phyloP scores from a whole-genome alignment of 768 basidiomycete species.

The Neoboletus magnificus region DNA sequence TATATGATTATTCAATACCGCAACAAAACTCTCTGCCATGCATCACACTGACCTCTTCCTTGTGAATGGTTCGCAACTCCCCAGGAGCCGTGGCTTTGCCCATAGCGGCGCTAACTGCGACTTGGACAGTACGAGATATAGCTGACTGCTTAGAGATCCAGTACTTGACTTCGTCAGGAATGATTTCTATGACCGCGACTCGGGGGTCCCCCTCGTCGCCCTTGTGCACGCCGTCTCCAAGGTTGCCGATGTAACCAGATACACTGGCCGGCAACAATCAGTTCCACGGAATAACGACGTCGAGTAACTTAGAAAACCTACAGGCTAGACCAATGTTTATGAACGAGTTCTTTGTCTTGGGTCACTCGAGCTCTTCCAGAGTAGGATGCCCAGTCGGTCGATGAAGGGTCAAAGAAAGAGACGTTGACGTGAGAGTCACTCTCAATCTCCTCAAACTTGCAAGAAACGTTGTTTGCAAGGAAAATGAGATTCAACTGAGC shows the following conservation, averaged over 20 bases:
- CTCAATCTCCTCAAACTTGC: constrained; percentile 74
- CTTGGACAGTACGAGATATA: constrained; percentile 57
- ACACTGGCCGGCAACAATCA: constrained; percentile 37
- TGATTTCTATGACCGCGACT: constrained; percentile 72
- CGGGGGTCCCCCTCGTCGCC: constrained; percentile 81
- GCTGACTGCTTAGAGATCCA: constrained; percentile 65
- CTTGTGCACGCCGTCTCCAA: constrained; percentile 80
- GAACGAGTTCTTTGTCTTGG: constrained; percentile 60
- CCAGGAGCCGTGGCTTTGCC: constrained; percentile 70
- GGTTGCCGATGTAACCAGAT: constrained; percentile 80
- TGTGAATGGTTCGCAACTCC: constrained; percentile 70
- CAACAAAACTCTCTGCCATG: background rate
- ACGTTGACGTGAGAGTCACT: constrained; percentile 79
- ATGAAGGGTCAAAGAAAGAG: constrained; percentile 64
- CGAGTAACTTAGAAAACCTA: constrained; percentile 22
- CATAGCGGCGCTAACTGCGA: constrained; percentile 54
- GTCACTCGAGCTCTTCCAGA: constrained; percentile 68
- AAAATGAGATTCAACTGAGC: constrained; percentile 59
- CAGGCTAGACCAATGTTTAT: constrained; percentile 61
- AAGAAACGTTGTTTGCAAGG: constrained; percentile 68
- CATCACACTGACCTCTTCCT: constrained; percentile 56
- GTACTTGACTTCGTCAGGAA: constrained; percentile 79
- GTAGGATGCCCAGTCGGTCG: constrained; percentile 79
- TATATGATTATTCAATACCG: constrained; percentile 1
- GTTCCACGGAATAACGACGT: background rate